Base-by-base conservation (phyloP, 2,329 filamentous ascomycete genomes). In the Epicoccum nigrum region DNA sequence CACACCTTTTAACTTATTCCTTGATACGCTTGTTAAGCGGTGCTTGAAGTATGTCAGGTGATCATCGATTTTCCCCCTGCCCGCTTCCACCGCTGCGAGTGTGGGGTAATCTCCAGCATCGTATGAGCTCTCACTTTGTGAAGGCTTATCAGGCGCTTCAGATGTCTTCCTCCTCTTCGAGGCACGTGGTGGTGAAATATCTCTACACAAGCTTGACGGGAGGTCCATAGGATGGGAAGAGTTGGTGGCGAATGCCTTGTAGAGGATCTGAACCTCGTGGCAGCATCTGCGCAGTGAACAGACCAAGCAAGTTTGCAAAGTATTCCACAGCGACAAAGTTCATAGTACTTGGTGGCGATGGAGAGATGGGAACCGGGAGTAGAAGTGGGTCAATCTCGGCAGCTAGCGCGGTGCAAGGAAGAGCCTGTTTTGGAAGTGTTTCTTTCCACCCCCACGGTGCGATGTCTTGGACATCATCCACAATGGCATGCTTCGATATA, bases 71-170 rank as follows among this genome's bases (percentile, higher is more conserved):
- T 73, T 58, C 5, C 75, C 69, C 57, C 78, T 58, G 7, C 81
- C 81, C 30, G 81, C 79, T 71, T 84, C 81, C 4, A 84, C 75
- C 12, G 77, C 76, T 16, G 80, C 79, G 2, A 67, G 43, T n/a
- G 51, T 56, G n/a, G 57, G 57, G 15, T 51, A 34, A 7, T 38
- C 32, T 2, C 19, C 11, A 19, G 17, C 17, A 27, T 33, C 15
- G 11, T 33, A 28, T 23, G 12, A 17, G 13, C 15, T 8, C 11
- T 35, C 6, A 7, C 8, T 7, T 33, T 5, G 7, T 27, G 42
- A 4, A 20, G 5, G 4, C 4, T 13, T 7, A 7, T 17, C 25
- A 1, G n/a, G 13, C 7, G 13, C 15, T 8, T 28, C 40, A 4
- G 48, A 59, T 13, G 13, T 49, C 35, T 54, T 63, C 20, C 51